A percentile compares a stretch with the other conserved stretches of the same genome.
Conservation (phyloP, 2,329 filamentous ascomycete genomes). For the Fusarium bulbicola region DNA sequence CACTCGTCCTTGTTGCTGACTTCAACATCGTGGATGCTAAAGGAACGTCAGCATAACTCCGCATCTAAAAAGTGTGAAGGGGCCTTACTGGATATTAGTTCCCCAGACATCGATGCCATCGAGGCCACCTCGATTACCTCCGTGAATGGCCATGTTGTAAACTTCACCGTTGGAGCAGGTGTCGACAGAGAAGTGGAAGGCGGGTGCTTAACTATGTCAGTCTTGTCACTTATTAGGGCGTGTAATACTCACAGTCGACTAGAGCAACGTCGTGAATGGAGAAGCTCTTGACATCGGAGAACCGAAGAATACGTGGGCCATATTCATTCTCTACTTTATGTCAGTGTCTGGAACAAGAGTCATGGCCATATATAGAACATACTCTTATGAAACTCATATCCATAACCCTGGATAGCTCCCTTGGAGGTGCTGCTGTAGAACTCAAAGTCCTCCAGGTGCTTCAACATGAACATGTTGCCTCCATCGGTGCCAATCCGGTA, state of each 20-base stretch:
- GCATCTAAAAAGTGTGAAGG: accelerated
- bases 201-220: conserved; percentile 8
- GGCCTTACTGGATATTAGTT: conserved; percentile 13
- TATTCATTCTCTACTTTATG: conserved; percentile 6
- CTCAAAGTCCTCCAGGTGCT: conserved; percentile 34
- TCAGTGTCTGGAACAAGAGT: background rate
- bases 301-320: conserved; percentile 31
- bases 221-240: accelerated
- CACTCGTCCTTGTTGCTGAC: conserved; percentile 40
- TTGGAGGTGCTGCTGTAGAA: conserved; percentile 35
- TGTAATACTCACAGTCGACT: conserved; percentile 15
- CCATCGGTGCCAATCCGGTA: conserved; percentile 25
- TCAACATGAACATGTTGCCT: conserved; percentile 35
- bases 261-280: conserved; percentile 33
- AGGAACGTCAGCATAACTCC: accelerated
- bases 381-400: conserved; percentile 1
- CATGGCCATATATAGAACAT: accelerated
- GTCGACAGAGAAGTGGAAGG: conserved; percentile 29
- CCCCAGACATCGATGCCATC: conserved; percentile 35
- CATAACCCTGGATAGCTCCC: conserved; percentile 30
- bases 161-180: conserved; percentile 31
- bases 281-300: conserved; percentile 29
- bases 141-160: conserved; percentile 35
- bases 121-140: conserved; percentile 20
- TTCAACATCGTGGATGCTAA: conserved; percentile 30